Conservation (phyloP, 805 yeast genomes). For the Candida dajiaensis region DNA sequence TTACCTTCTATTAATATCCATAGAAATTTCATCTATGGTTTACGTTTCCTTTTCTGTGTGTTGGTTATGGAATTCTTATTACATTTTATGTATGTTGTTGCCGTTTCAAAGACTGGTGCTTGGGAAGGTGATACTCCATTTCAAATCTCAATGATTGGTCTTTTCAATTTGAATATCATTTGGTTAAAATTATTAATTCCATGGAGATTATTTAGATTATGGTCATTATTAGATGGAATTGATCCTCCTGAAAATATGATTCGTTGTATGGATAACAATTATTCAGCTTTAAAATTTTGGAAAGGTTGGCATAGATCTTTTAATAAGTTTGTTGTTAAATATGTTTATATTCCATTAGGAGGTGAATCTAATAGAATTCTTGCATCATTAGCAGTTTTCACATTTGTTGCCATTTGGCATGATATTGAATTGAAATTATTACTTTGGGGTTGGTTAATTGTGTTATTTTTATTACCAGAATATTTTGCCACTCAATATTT, state of each 20-base stretch:
- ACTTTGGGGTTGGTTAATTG: constrained; percentile 95
- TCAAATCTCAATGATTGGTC: constrained; percentile 90
- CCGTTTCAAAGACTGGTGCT: constrained; percentile 82
- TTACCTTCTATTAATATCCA: constrained; percentile 53
- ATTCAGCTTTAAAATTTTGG: constrained; percentile 94
- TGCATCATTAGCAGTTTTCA: constrained; percentile 79
- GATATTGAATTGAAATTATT: constrained; percentile 84
- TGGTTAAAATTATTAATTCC: constrained; percentile 93
- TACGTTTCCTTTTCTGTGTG: constrained; percentile 66
- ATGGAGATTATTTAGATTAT: constrained; percentile 90
- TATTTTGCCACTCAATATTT: constrained; percentile 47
- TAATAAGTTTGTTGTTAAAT: constrained; percentile 85
- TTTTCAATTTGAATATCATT: constrained; percentile 82
- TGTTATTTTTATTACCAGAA: constrained; percentile 83
- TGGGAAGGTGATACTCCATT: constrained; percentile 89
- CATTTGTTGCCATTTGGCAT: constrained; percentile 98
- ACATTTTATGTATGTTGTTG: constrained; percentile 89
- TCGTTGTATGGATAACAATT: constrained; percentile 91
- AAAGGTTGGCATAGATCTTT: constrained; percentile 97
- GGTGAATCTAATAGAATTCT: constrained; percentile 67
- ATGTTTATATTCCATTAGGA: constrained; percentile 88
- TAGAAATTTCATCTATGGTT: constrained; percentile 54
- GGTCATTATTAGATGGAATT: constrained; percentile 89
- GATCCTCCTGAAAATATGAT: constrained; percentile 99
- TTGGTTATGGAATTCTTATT: constrained; percentile 83